phyloP scores from a whole-genome alignment of 768 basidiomycete genomes.

The Cystofilobasidium ferigula region DNA sequence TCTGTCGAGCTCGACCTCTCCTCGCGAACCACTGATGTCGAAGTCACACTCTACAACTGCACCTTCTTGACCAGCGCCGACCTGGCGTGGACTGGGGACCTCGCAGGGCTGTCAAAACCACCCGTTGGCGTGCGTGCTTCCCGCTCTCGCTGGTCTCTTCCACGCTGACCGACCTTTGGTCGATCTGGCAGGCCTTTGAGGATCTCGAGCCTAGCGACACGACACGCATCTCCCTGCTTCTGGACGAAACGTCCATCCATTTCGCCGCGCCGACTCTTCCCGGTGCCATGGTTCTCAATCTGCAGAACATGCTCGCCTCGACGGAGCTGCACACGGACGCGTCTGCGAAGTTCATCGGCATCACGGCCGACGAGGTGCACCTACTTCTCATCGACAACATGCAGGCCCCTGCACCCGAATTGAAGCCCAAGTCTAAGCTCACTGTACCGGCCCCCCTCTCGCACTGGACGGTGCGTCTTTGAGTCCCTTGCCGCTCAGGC shows the following conservation, averaged over 20 bases:
- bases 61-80: slow-evolving; percentile 56
- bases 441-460: slow-evolving; percentile 29
- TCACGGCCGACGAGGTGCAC: slow-evolving; percentile 46
- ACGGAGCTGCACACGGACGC: slow-evolving; percentile 65
- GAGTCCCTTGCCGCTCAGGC: too few species aligned
- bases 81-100: slow-evolving; percentile 51
- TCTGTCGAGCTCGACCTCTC: slow-evolving; percentile 49
- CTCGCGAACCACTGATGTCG: slow-evolving; percentile 68
- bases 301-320: slow-evolving; percentile 56
- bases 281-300: slow-evolving; percentile 52
- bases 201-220: slow-evolving; percentile 81
- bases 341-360: slow-evolving; percentile 46
- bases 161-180: neutral
- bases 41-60: slow-evolving; percentile 53
- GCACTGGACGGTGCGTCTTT: slow-evolving; percentile 29
- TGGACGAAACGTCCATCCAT: slow-evolving; percentile 58
- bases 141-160: neutral
- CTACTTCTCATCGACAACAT: slow-evolving; percentile 52
- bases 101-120: slow-evolving; percentile 58
- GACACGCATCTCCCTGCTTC: slow-evolving; percentile 56
- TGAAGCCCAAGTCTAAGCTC: slow-evolving; percentile 27
- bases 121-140: slow-evolving; percentile 66
- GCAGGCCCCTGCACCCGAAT: slow-evolving; percentile 21
- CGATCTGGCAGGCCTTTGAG: slow-evolving; percentile 60
- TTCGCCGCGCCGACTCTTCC: slow-evolving; percentile 46